phyloP scores from a whole-genome alignment of 1,284 basidiomycete genomes.

The Pulveroboletus sp. region DNA sequence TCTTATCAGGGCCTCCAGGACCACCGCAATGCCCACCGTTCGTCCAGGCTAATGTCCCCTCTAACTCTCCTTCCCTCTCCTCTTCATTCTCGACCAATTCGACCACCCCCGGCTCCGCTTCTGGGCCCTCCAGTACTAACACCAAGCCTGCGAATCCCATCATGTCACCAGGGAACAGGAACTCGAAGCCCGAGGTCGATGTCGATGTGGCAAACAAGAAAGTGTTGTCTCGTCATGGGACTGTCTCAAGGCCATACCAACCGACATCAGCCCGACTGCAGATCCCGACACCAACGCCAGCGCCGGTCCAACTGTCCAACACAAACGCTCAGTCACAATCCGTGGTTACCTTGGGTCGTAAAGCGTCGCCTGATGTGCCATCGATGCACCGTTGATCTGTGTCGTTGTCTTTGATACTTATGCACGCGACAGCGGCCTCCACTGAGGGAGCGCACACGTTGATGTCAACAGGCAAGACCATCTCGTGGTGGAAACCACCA shows the following conservation, averaged over 20 bases:
- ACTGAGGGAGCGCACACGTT: neutral
- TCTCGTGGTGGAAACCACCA: slow-evolving; percentile 15
- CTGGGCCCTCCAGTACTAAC: slow-evolving; percentile 23
- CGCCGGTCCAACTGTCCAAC: neutral
- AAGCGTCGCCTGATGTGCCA: neutral
- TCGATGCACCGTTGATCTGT: slow-evolving; percentile 16
- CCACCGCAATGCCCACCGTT: slow-evolving; percentile 42
- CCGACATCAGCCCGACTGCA: neutral
- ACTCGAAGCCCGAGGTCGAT: slow-evolving; percentile 37
- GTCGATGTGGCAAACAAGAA: too few relatives aligned
- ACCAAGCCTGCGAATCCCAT: slow-evolving; percentile 69
- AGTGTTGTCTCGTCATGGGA: neutral
- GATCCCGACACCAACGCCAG: neutral
- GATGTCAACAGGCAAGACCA: neutral
- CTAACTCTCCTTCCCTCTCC: slow-evolving; percentile 36
- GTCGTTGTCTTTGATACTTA: slow-evolving; percentile 8
- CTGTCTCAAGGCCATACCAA: neutral
- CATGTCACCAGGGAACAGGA: slow-evolving; percentile 64
- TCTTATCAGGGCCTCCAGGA: slow-evolving; percentile 71
- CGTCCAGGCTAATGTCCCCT: slow-evolving; percentile 25
- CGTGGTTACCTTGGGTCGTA: neutral
- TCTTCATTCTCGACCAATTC: slow-evolving; percentile 34
- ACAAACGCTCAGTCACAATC: slow-evolving; percentile 13
- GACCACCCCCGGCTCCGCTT: slow-evolving; percentile 20
- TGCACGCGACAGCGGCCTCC: neutral